Percentiles rank a stretch among this genome's conserved stretches.
Conservation (phyloP, 257 asterid genomes). For the Capsicum baccatum region DNA sequence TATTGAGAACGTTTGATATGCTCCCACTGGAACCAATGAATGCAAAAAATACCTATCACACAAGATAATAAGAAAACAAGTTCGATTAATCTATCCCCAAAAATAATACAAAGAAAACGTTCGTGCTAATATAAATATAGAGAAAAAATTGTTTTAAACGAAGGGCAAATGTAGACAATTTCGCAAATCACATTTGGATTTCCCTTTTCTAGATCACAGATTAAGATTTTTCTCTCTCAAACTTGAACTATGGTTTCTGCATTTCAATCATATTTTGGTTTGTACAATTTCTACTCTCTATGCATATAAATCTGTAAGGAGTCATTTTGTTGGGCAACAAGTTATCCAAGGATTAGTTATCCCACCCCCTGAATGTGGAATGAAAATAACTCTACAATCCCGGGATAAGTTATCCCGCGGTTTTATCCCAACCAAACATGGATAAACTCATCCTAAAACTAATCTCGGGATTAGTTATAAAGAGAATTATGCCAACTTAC, state of each 20-base stretch:
- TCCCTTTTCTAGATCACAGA: neutral
- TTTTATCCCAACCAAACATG: no score
- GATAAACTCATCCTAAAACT: no score
- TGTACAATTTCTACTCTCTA: neutral
- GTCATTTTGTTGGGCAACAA: no score
- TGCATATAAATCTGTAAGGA: neutral
- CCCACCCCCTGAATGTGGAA: no score
- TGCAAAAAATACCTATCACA: constrained; percentile 65
- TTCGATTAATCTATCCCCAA: neutral
- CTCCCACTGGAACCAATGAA: constrained; percentile 90
- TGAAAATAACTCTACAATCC: no score
- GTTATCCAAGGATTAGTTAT: no score
- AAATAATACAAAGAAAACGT: neutral
- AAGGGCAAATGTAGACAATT: neutral
- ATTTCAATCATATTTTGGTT: neutral
- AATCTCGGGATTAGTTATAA: no score
- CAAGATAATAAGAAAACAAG: neutral
- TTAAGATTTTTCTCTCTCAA: neutral
- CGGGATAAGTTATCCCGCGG: no score
- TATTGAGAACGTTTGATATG: constrained; percentile 63
- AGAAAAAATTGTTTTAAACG: neutral
- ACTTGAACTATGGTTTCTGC: neutral
- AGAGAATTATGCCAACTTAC: neutral
- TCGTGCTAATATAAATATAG: neutral
- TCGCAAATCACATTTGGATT: neutral